Base-by-base conservation (phyloP, 176 grass and related monocot species). In the Chrysopogon serrulatus region DNA sequence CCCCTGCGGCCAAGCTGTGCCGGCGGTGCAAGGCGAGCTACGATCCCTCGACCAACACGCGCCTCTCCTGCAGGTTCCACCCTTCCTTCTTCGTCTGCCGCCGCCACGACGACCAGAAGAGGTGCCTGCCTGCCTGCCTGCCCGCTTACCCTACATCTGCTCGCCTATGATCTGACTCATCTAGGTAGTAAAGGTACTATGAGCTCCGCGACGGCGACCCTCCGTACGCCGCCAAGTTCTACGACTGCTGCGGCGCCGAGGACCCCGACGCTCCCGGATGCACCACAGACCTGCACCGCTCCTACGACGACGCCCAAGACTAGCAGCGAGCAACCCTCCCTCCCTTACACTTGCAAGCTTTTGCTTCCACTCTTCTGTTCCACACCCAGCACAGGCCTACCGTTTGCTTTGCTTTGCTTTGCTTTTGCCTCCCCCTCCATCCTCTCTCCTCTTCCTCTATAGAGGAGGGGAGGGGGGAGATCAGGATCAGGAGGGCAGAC, bases 61-160 rank as follows among this genome's bases (percentile, higher is more conserved):
- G 56, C 18, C 80, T 61, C 14, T 94, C 90, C 23, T 97, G 94
- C 82, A 87, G 91, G 60, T 97, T 97, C 49, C 94, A 97, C 83
- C 94, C 85, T 59, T 97, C 92, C 76, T 92, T 81, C 45, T 94
- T 94, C 71, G 90, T 97, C 13, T 97, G 92, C 86, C 94, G 94
- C 45, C 90, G 90, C 66, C 94, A 97, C 78, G 92, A 97, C 87
- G 94, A 94, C 80, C 94, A 94, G 76, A 97, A 94, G 90, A 94
- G 94, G 62, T 64, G 28, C 27, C 5, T 33, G 1, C 28, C 3
- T 5, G 19, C 53, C 11, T 18, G 1, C 2, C 17, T n/a, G n/a
- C n/a, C n/a, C n/a, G n/a, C 33, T 27, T n/a, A 1, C 53, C 19
- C 53, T 56, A 8, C 2, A 4, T n/a, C 10, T 37, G 51, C 19